Evolutionary conservation across 208 protist genomes (phyloP).

Genomic region (Trypanosoma melophagium): DNA sequence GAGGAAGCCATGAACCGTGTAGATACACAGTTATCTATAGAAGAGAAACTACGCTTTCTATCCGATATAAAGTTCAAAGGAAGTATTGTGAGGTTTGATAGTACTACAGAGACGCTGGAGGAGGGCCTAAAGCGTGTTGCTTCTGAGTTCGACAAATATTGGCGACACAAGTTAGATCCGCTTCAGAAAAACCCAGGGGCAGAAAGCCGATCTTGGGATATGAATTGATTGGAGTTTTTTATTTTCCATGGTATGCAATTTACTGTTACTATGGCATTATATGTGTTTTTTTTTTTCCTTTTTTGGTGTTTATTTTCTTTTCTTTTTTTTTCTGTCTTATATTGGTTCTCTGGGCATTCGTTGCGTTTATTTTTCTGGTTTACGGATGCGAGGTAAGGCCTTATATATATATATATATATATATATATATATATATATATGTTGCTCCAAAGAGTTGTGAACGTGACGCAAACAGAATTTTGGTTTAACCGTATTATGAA

Average conservation of each 20-base stretch:
- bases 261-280: background rate
- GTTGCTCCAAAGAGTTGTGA: too few species aligned
- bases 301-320: background rate
- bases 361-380: too few species aligned
- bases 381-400: too few species aligned
- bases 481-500: too few species aligned
- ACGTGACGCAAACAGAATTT: too few species aligned
- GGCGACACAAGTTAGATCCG: constrained; percentile 26
- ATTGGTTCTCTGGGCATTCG: too few species aligned
- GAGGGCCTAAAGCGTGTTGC: constrained; percentile 50
- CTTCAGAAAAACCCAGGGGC: constrained; percentile 9
- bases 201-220: constrained; percentile 10
- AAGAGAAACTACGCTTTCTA: constrained; percentile 34
- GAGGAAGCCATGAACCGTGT: constrained; percentile 51
- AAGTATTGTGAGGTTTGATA: constrained; percentile 55
- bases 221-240: constrained; percentile 3
- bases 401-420: too few species aligned
- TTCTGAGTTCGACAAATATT: constrained; percentile 46
- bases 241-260: background rate
- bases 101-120: constrained; percentile 39
- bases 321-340: too few species aligned
- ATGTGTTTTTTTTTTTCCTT: background rate
- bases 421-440: too few species aligned
- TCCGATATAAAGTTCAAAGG: constrained; percentile 37
- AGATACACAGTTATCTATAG: constrained; percentile 36